Evolutionary conservation across 2,329 filamentous ascomycete genomes (phyloP).

Genomic region (Xylogone sp.): DNA sequence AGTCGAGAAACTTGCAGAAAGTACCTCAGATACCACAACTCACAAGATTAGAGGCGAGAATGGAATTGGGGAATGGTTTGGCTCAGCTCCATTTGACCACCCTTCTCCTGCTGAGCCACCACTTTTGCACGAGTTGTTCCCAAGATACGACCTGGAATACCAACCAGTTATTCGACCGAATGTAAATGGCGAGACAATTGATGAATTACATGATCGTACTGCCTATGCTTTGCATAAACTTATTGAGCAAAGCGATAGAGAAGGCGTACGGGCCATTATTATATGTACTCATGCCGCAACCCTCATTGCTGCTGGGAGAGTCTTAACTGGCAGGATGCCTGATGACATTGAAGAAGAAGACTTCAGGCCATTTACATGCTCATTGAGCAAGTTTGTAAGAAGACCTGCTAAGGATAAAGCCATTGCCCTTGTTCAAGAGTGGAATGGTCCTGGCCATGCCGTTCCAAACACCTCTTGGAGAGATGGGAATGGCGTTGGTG

Average conservation of each 20-base stretch:
- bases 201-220: conserved; percentile 75
- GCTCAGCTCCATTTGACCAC: conserved; percentile 78
- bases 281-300: conserved; percentile 88
- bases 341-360: conserved; percentile 69
- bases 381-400: conserved; percentile 65
- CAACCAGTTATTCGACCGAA: conserved; percentile 63
- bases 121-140: conserved; percentile 65
- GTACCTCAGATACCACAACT: conserved; percentile 14
- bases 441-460: conserved; percentile 30
- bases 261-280: conserved; percentile 66
- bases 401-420: conserved; percentile 32
- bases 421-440: conserved; percentile 33
- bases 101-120: conserved; percentile 67
- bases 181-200: conserved; percentile 72
- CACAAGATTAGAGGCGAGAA: conserved; percentile 50
- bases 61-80: conserved; percentile 84
- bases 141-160: conserved; percentile 54
- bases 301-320: conserved; percentile 81
- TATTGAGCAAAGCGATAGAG: conserved; percentile 68
- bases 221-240: conserved; percentile 67
- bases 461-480: conserved; percentile 50
- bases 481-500: conserved; percentile 58
- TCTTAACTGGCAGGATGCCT: conserved; percentile 75
- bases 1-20: conserved; percentile 40
- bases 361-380: conserved; percentile 81